These are phyloP conservation scores for Vaccinium macrocarpon DNA, from an alignment of 148 eudicot genomes.

Conservation along the genomic window DNA sequence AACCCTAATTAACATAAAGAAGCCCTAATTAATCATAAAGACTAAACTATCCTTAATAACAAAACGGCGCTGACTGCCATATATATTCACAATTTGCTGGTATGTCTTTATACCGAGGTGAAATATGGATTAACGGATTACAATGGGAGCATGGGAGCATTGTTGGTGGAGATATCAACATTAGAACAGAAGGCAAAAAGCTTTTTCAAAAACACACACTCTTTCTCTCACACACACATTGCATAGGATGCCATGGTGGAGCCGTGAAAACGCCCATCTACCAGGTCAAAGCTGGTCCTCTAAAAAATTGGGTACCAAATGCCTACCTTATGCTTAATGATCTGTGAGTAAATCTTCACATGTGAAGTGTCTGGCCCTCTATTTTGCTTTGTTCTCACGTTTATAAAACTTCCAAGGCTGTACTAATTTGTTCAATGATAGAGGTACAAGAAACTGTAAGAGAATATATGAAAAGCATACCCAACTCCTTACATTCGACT, in stretches of 20 bases:
- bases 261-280: neutral
- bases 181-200: no score
- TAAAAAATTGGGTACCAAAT: conserved; percentile 1
- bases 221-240: neutral
- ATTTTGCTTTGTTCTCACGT: neutral
- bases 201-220: neutral
- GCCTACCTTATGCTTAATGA: neutral
- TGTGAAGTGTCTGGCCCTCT: conserved; percentile 5
- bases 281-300: neutral
- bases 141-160: no score
- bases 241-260: conserved; percentile 17
- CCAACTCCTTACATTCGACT: neutral
- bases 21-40: no score
- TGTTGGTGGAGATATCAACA: no score
- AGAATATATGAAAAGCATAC: neutral
- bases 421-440: neutral
- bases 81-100: no score
- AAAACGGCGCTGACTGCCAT: no score
- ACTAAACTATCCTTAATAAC: no score
- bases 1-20: no score
- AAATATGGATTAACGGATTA: no score
- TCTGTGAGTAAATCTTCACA: conserved; percentile 9
- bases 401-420: neutral
- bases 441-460: neutral
- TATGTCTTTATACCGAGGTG: no score